A percentile compares a stretch with the other conserved stretches of the same genome.
These are phyloP conservation scores for Fraxinus baroniana DNA, from an alignment of 305 asterid genomes.

Conservation along the genomic window DNA sequence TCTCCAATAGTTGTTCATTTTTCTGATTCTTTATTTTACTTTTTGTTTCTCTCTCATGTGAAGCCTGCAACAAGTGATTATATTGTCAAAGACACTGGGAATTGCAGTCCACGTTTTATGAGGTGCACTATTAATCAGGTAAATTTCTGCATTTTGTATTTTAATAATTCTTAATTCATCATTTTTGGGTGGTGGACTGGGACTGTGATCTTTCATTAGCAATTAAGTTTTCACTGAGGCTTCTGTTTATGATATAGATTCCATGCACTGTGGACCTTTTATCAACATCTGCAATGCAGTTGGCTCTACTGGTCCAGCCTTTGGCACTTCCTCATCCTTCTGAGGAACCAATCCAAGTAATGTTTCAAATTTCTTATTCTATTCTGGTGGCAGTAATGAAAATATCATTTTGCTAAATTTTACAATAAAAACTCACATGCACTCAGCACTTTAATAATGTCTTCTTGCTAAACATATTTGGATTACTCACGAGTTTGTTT, in stretches of 20 bases:
- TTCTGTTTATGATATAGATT: conserved; percentile 46
- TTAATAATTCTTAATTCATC: not conserved
- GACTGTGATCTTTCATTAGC: not conserved
- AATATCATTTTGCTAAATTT: not conserved
- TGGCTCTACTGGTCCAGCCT: conserved; percentile 95
- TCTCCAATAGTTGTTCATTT: conserved; percentile 1
- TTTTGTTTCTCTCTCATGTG: conserved; percentile 19
- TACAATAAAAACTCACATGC: not conserved
- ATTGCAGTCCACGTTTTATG: conserved; percentile 96
- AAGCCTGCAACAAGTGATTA: conserved; percentile 97
- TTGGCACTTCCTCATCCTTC: conserved; percentile 94
- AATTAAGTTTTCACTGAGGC: not conserved
- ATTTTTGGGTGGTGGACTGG: not conserved
- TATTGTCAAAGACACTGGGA: conserved; percentile 88
- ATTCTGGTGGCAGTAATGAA: conserved; percentile 13
- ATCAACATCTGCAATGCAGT: conserved; percentile 93
- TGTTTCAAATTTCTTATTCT: conserved; percentile 20
- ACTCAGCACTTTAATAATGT: not conserved
- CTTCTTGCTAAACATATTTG: not conserved
- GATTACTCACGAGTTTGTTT: not conserved
- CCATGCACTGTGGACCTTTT: conserved; percentile 94
- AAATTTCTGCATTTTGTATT: conserved; percentile 18
- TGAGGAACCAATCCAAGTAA: conserved; percentile 94
- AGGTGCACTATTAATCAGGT: conserved; percentile 97
- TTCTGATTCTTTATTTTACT: conserved; percentile 23